Evolutionary conservation across 306 rosid genomes (phyloP), one percentile per base, ranked within the genome.

Genomic region (Citrullus amarus): DNA sequence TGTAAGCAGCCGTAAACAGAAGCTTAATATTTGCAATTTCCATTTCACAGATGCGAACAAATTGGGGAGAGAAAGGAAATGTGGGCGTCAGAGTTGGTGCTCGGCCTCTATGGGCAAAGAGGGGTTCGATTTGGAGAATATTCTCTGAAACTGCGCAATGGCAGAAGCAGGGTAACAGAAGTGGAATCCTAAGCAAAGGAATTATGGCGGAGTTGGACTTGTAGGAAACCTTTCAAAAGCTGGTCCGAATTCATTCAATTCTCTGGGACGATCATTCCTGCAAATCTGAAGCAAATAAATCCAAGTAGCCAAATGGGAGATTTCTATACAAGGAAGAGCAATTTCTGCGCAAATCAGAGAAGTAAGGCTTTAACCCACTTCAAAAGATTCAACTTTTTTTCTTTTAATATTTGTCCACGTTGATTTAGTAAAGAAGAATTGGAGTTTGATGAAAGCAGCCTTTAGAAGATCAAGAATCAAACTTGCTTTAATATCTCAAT

Each of bases 41-140:
- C 12, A 65, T 73, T 30, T 30, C 62, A 28, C 4, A 36, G 78
- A 48, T 46, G 58, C 58, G 36, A 48, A 30, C 60, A 30, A 30
- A 73, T 16, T 73, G 58, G 78, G 56, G 10, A 14, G 39, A 22
- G 22, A 46, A 8, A 13, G 46, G 11, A 63, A 34, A 34, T 60
- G 46, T 15, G 22, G 12, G 70, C 70, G 70, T 34, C 70, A 36
- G 44, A 32, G 22, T 34, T 34, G 22, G 72, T 20, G 72, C 72
- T 41, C 72, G 69, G 41, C 69, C 69, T 62, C 69, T 30, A 16
- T 4, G 70, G 70, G n/a, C 11, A 39, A 9, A 48, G 75, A 59
- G 63, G 69, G 89, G 81, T 86, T 73, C 78, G 32, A 59, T 44
- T 6, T 54, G 73, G 68, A 53, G 86, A 84, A 86, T 84, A 84